A percentile compares a stretch with the other conserved stretches of the same genome.
These are phyloP conservation scores for Aaosphaeria pasadenensis DNA, from an alignment of 2,329 filamentous ascomycete genomes.

Conservation along the genomic window DNA sequence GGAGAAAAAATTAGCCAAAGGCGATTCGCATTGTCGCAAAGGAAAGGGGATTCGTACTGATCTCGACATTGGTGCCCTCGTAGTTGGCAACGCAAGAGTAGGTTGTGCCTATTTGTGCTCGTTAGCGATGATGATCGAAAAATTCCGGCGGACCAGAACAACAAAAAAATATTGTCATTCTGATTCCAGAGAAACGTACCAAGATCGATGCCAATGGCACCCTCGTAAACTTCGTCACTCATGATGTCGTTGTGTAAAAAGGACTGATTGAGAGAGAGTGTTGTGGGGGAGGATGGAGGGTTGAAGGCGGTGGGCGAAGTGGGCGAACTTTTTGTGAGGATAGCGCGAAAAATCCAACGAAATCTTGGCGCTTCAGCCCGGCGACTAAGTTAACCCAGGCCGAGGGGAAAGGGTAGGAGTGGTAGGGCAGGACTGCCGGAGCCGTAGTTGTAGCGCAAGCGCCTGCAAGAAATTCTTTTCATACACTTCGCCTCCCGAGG, in stretches of 20 bases:
- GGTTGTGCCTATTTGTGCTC: constrained; percentile 72
- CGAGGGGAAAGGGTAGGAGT: neutral
- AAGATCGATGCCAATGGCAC: constrained; percentile 99
- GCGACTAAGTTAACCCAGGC: neutral
- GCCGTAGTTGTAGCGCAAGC: no score
- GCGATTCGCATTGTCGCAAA: constrained; percentile 2
- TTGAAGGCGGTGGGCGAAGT: constrained; percentile 20
- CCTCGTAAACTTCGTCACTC: constrained; percentile 98
- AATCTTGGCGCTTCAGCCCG: neutral
- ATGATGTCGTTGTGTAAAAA: constrained; percentile 54
- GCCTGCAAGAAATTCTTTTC: no score
- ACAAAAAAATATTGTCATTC: no score
- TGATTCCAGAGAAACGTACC: constrained; percentile 57
- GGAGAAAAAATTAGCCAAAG: constrained; percentile 17
- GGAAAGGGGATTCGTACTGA: constrained; percentile 60
- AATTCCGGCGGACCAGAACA: no score
- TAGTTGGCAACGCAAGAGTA: constrained; percentile 99
- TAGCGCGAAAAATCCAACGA: neutral
- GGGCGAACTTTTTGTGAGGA: neutral
- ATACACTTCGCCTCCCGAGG: no score
- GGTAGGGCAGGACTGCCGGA: no score
- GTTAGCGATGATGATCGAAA: no score
- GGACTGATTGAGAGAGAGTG: constrained; percentile 26
- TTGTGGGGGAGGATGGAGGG: constrained; percentile 24
- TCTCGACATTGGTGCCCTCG: constrained; percentile 99